Base-by-base conservation (phyloP, 768 basidiomycete species). In the Mycena galopus region DNA sequence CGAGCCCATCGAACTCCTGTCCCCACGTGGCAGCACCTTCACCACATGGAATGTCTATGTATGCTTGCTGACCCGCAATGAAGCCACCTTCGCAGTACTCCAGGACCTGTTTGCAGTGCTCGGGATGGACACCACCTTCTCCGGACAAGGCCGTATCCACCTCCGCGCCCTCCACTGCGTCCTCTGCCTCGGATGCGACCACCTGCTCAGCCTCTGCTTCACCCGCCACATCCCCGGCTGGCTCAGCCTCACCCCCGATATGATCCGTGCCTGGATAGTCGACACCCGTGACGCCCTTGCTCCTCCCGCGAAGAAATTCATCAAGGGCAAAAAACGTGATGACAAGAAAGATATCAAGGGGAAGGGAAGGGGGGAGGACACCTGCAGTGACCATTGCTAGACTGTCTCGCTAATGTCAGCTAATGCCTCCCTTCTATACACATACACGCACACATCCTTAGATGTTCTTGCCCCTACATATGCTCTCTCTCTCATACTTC, bases 171-270 rank as follows among this genome's bases (percentile, higher is more conserved):
- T 72, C 27, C 17, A 17, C 51, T 72, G 71, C 59, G 17, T 19
- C 50, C 42, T 67, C 35, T 72, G 71, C 47, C 33, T 2, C 27
- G 16, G 27, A 8, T n/a, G 21, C 35, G 64, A 65, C 65, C 71
- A 72, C 65, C 65, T 65, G 19, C 60, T 65, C 60, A 39, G 29
- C 19, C 35, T 62, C 1, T 72, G 65, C 64, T 37, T 50, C 14
- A 51, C 7, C n/a, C n/a, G n/a, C n/a, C n/a, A n/a, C n/a, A n/a
- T n/a, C n/a, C n/a, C n/a, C n/a, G n/a, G n/a, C n/a, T 66, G 37
- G 35, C 57, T 60, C 10, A 65, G 71, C 14, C 64, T 59, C 6
- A 72, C 71, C 3, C 21, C 71, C 25, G 65, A 51, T 19, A 65
- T 64, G 12, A 59, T 65, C 17, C 25, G 39, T 4, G 64, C 70